Conservation (phyloP, 306 rosid species). For the Inga oerstediana region DNA sequence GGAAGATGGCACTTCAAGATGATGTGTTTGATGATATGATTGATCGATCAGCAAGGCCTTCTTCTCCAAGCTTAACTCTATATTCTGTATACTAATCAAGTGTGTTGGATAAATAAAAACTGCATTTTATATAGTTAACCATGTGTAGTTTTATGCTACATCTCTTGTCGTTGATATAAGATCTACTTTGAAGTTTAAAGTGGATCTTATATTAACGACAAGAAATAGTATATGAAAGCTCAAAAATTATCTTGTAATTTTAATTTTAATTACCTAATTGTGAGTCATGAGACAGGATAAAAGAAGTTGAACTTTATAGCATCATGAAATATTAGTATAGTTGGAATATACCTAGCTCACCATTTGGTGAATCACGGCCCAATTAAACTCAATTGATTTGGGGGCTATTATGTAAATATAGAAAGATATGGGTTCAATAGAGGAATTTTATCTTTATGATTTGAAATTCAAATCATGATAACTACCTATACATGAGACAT, state of each 20-base stretch:
- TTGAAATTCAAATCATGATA: too few species aligned
- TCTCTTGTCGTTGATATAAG: too few species aligned
- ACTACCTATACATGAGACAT: too few species aligned
- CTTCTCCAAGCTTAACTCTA: neutral
- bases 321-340: neutral
- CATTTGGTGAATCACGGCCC: too few species aligned
- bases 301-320: neutral
- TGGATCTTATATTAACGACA: too few species aligned
- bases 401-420: too few species aligned
- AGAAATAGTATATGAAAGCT: neutral
- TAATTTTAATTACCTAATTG: neutral
- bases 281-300: neutral
- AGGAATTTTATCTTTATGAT: too few species aligned
- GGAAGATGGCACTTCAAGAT: constrained; percentile 21
- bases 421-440: too few species aligned
- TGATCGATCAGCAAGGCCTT: neutral
- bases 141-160: neutral
- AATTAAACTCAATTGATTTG: too few species aligned
- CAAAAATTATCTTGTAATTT: neutral
- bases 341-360: too few species aligned
- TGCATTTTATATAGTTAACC: neutral
- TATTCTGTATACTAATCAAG: neutral
- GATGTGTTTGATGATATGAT: neutral
- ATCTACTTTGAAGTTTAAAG: too few species aligned
- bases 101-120: neutral